Percentiles rank a stretch among this genome's conserved stretches.
Evolutionary conservation across 129 eudicot species (phyloP).

Genomic region (Heracleum sosnowskyi): DNA sequence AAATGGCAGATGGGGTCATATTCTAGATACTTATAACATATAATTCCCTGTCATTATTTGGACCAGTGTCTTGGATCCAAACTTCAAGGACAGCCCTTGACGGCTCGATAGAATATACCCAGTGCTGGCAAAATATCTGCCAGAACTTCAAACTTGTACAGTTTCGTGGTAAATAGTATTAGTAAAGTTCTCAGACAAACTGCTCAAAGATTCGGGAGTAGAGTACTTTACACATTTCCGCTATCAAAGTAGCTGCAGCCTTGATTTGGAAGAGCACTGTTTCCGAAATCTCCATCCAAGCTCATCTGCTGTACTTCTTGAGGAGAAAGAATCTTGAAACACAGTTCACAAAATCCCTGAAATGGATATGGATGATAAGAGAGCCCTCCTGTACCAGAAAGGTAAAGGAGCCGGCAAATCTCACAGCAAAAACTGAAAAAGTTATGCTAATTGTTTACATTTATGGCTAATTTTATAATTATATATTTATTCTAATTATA

Average conservation of each 20-base stretch:
- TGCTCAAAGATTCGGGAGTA: constrained; percentile 8
- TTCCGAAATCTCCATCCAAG: constrained; percentile 86
- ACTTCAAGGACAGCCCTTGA: neutral
- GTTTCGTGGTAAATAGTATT: constrained; percentile 11
- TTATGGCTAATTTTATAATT: no score
- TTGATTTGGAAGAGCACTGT: constrained; percentile 57
- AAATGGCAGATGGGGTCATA: neutral
- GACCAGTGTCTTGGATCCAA: neutral
- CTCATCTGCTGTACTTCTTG: constrained; percentile 96
- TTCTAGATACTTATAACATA: neutral
- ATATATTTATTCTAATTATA: no score
- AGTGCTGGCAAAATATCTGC: constrained; percentile 15
- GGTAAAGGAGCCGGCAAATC: no score
- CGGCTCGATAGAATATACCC: constrained; percentile 7
- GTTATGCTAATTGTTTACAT: no score
- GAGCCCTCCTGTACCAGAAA: no score
- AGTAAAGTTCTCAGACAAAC: constrained; percentile 18
- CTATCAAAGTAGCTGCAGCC: constrained; percentile 88
- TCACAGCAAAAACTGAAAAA: no score
- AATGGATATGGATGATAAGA: neutral
- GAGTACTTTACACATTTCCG: constrained; percentile 44
- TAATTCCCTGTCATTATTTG: neutral
- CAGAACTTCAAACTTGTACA: constrained; percentile 3
- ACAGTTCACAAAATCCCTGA: constrained; percentile 84
- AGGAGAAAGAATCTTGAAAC: constrained; percentile 87